Evolutionary conservation across 1,284 basidiomycete species (phyloP), one percentile per base, ranked within the genome.

Genomic region (Irpex rosettiformis): DNA sequence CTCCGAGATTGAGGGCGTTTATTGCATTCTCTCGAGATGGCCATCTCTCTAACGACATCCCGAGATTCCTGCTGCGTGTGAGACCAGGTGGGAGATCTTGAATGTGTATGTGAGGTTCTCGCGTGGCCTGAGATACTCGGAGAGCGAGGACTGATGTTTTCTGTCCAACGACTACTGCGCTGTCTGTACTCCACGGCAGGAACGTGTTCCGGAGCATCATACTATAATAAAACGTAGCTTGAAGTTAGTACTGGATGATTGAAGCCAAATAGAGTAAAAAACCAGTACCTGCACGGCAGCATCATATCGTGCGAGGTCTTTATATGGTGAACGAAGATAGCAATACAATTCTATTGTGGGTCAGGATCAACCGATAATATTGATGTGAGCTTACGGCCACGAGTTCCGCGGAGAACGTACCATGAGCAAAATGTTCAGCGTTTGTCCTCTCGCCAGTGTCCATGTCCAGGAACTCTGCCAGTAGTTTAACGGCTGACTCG

Each of bases 401-500:
- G 27, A 13, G 42, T 16, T 45, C 7, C 18, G 10, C 11, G 24
- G 6, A 56, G 61, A 16, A 70, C 81, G 67, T 64, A 91, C 91
- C 91, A 74, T 96, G 93, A 6, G 88, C 89, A 73, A 96, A 94
- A 72, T 95, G 94, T 68, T 96, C 93, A 8, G 93, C 89, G 63
- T 89, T 89, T 33, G 77, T 73, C 58, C 83, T 82, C 57, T 83
- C 78, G 10, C 77, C 76, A 11, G 83, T 84, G 52, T 57, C 88
- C 72, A 91, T 80, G 67, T 95, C 93, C 37, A 96, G 77, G 72
- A 94, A 93, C 64, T 94, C 93, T 10, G 89, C 79, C 3, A 96
- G 77, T 8, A 95, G 74, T 65, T 90, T 88, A 48, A 95, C 80
- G 29, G 92, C 89, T 22, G 88, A 84, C 70, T 95, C 91, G 8